Percentiles rank a stretch among this genome's conserved stretches.
phyloP scores from a whole-genome alignment of 2,329 filamentous ascomycete species.

The Scedosporium aurantiacum region DNA sequence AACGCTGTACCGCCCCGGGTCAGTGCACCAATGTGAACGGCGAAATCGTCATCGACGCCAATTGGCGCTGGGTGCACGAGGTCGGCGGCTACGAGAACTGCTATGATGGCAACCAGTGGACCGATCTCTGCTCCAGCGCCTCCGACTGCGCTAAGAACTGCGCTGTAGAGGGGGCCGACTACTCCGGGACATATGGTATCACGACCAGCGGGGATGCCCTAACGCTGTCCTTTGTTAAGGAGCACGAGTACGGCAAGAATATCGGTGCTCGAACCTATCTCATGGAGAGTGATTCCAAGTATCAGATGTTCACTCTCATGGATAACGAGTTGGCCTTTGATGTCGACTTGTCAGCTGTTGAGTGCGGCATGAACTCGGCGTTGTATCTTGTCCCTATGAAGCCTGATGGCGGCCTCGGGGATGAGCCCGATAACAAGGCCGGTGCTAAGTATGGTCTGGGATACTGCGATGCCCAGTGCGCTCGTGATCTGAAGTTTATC shows the following conservation, averaged over 20 bases:
- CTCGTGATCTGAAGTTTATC: conserved; percentile 38
- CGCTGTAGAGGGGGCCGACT: conserved; percentile 34
- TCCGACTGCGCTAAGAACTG: conserved; percentile 32
- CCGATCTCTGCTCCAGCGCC: conserved; percentile 25
- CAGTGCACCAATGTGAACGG: conserved; percentile 29
- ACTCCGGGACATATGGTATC: conserved; percentile 33
- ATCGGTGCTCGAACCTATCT: conserved; percentile 44
- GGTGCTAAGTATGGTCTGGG: conserved; percentile 45
- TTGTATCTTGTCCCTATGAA: conserved; percentile 50
- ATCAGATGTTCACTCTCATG: conserved; percentile 49
- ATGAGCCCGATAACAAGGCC: conserved; percentile 31
- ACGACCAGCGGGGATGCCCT: conserved; percentile 33
- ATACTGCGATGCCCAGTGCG: conserved; percentile 38
- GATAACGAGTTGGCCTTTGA: conserved; percentile 57
- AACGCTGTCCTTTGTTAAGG: conserved; percentile 39
- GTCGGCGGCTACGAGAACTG: conserved; percentile 30
- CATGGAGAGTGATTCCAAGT: conserved; percentile 41
- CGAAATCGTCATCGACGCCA: conserved; percentile 37
- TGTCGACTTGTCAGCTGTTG: conserved; percentile 51
- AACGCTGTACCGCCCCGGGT: conserved; percentile 28
- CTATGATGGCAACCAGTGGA: conserved; percentile 33
- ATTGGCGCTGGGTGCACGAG: conserved; percentile 43
- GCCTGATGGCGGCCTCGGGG: conserved; percentile 35
- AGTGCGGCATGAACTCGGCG: conserved; percentile 55
- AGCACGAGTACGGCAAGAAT: conserved; percentile 29